These are phyloP conservation scores for Chalciporus sp. DNA, from an alignment of 1,284 basidiomycete genomes.

Conservation along the genomic window DNA sequence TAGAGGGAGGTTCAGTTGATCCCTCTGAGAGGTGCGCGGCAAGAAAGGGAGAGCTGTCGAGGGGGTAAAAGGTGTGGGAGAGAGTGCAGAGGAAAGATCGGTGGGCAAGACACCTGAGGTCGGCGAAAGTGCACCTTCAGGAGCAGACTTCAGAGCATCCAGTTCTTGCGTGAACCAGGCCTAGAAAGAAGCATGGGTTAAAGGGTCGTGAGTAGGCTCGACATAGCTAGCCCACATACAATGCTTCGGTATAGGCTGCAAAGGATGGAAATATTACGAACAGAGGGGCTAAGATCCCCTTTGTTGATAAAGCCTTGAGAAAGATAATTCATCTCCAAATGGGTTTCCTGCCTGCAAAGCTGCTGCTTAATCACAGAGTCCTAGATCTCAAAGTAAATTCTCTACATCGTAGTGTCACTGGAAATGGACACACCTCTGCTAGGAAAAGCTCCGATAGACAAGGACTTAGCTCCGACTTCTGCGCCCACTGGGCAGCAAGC, in stretches of 20 bases:
- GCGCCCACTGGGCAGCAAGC: conserved; percentile 87
- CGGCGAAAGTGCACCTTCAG: conserved; percentile 59
- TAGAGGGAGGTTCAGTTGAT: conserved; percentile 71
- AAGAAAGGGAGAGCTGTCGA: conserved; percentile 41
- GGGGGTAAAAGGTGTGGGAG: conserved; percentile 52
- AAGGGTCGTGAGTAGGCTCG: background rate
- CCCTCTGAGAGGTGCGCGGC: conserved; percentile 33
- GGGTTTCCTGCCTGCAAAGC: conserved; percentile 74
- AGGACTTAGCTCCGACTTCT: conserved; percentile 74
- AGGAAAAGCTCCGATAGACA: conserved; percentile 67
- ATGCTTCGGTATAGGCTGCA: conserved; percentile 86
- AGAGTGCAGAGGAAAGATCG: conserved; percentile 46
- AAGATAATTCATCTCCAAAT: conserved; percentile 72
- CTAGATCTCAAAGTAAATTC: conserved; percentile 28
- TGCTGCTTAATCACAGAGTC: conserved; percentile 50
- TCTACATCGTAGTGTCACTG: conserved; percentile 3
- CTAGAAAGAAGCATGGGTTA: conserved; percentile 43
- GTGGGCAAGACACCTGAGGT: conserved; percentile 45
- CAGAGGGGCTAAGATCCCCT: conserved; percentile 75
- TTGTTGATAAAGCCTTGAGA: conserved; percentile 53
- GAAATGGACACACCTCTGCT: conserved; percentile 38
- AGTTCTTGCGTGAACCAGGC: conserved; percentile 82
- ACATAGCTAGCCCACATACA: conserved; percentile 49
- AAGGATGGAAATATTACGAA: conserved; percentile 76
- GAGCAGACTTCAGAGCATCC: conserved; percentile 60